These are phyloP conservation scores for Oehlia diaphana DNA, from an alignment of 192 early-diverging fungal species.

Conservation along the genomic window DNA sequence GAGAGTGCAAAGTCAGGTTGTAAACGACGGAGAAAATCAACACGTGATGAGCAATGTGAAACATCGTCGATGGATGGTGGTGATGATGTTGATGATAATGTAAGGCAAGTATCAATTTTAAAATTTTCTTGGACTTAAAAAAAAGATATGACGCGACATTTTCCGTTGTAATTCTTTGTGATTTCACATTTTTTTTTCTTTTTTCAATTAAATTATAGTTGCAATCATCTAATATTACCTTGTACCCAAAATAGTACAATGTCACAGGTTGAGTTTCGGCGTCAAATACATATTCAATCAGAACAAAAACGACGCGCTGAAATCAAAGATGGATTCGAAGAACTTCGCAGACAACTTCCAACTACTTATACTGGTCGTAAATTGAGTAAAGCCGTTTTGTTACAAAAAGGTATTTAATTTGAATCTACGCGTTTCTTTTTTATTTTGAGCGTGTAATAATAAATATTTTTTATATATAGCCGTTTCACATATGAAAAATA, in stretches of 20 bases:
- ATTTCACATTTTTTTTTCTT: neutral
- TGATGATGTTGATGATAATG: constrained; percentile 17
- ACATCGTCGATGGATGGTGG: constrained; percentile 24
- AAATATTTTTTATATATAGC: constrained; percentile 32
- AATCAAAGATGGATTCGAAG: constrained; percentile 50
- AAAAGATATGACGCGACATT: neutral
- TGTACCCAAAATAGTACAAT: constrained; percentile 1
- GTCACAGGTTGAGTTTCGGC: constrained; percentile 40
- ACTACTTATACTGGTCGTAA: constrained; percentile 38
- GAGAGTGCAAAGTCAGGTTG: constrained; percentile 23
- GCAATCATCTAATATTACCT: neutral
- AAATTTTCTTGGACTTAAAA: no score
- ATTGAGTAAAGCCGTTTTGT: constrained; percentile 46
- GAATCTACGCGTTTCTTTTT: neutral
- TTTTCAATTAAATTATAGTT: neutral
- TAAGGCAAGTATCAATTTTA: constrained; percentile 6
- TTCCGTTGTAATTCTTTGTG: neutral
- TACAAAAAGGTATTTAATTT: constrained; percentile 39
- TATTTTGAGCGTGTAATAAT: neutral
- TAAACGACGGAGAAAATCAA: constrained; percentile 1
- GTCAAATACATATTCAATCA: constrained; percentile 50
- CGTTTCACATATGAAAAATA: constrained; percentile 47
- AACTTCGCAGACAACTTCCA: constrained; percentile 45
- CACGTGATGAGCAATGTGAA: constrained; percentile 12
- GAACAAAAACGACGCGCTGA: constrained; percentile 49